A percentile compares a stretch with the other conserved stretches of the same genome.
Evolutionary conservation across 140 eudicot species (phyloP).

Genomic region (Erigeron philadelphicus): DNA sequence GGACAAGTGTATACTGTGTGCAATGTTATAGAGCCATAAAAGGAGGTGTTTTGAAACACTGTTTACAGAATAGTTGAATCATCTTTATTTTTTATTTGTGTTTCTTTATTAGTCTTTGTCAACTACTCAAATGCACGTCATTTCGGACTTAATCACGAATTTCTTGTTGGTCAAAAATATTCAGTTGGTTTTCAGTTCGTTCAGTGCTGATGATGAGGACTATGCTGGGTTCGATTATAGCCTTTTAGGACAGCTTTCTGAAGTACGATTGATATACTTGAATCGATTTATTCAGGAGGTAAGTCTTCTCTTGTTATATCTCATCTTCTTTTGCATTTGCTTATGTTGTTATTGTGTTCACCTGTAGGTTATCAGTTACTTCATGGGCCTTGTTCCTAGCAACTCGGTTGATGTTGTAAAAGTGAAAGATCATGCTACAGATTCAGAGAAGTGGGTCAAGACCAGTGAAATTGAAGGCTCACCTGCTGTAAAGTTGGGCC

Average conservation of each 20-base stretch:
- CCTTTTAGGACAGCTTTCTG: slow-evolving; percentile 89
- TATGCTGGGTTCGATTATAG: slow-evolving; percentile 90
- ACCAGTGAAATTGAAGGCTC: slow-evolving; percentile 93
- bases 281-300: slow-evolving; percentile 97
- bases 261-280: slow-evolving; percentile 86
- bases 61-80: neutral
- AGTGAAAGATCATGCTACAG: slow-evolving; percentile 78
- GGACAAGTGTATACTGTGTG: neutral
- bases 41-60: slow-evolving; percentile 16
- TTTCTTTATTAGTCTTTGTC: slow-evolving; percentile 6
- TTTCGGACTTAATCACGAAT: slow-evolving; percentile 8
- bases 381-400: slow-evolving; percentile 89
- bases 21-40: neutral
- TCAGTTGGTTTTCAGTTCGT: slow-evolving; percentile 85
- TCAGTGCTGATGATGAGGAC: slow-evolving; percentile 79
- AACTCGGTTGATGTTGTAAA: slow-evolving; percentile 59
- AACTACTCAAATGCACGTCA: neutral
- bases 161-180: slow-evolving; percentile 28
- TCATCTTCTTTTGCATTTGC: slow-evolving; percentile 14
- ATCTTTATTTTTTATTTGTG: slow-evolving; percentile 6
- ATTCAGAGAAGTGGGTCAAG: slow-evolving; percentile 80
- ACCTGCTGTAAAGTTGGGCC: slow-evolving; percentile 90
- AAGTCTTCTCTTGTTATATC: slow-evolving; percentile 16
- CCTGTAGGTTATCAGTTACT: slow-evolving; percentile 68
- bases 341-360: slow-evolving; percentile 26